Percentiles rank a stretch among this genome's conserved stretches.
phyloP scores from a whole-genome alignment of 805 yeast genomes.

The Wickerhamomyces ciferrii region DNA sequence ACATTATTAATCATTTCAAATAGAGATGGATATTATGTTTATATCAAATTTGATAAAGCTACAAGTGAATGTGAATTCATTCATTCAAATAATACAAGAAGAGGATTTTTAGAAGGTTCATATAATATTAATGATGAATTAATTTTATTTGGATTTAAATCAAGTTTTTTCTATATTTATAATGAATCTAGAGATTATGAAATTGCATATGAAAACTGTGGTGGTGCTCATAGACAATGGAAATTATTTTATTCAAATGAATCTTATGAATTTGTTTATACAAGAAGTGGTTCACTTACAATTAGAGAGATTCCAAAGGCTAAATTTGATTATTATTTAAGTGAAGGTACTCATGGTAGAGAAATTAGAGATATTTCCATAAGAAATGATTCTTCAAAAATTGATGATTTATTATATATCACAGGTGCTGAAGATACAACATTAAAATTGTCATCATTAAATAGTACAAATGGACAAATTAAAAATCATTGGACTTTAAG shows the following conservation, averaged over 20 bases:
- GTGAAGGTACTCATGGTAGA: slow-evolving; percentile 82
- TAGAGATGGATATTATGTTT: slow-evolving; percentile 61
- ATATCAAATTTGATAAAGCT: slow-evolving; percentile 26
- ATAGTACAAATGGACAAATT: slow-evolving; percentile 34
- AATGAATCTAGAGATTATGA: slow-evolving; percentile 77
- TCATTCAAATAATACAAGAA: slow-evolving; percentile 59
- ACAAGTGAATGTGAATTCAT: slow-evolving; percentile 23
- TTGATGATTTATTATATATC: slow-evolving; percentile 38
- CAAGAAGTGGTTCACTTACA: slow-evolving; percentile 48
- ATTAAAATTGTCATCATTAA: slow-evolving; percentile 46
- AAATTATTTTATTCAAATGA: slow-evolving; percentile 30
- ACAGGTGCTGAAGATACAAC: slow-evolving; percentile 92
- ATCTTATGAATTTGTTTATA: slow-evolving; percentile 46
- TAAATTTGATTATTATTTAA: slow-evolving; percentile 28
- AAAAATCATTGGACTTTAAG: slow-evolving; percentile 56
- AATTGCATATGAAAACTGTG: slow-evolving; percentile 67
- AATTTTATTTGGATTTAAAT: slow-evolving; percentile 75
- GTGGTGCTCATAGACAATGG: slow-evolving; percentile 93
- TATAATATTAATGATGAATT: slow-evolving; percentile 38
- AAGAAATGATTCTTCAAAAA: slow-evolving; percentile 26
- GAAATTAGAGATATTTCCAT: slow-evolving; percentile 76
- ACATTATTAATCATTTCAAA: slow-evolving; percentile 42
- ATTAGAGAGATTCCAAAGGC: slow-evolving; percentile 28
- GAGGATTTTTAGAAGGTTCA: slow-evolving; percentile 82
- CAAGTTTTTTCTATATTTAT: slow-evolving; percentile 73